Evolutionary conservation across 2,329 filamentous ascomycete species (phyloP).

Genomic region (Myriosclerotinia duriaeana): DNA sequence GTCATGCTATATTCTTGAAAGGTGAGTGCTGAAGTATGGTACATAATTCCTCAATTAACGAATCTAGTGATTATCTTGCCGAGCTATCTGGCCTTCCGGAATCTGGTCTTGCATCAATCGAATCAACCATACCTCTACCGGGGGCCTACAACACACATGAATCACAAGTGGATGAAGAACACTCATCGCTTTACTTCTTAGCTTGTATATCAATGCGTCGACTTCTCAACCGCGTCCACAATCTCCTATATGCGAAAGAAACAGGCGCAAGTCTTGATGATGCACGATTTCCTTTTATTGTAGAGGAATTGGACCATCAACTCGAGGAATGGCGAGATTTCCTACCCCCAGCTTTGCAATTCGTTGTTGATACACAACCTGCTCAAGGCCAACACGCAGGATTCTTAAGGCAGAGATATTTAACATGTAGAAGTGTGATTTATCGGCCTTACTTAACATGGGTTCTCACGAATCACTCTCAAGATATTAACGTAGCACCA

Average conservation of each 20-base stretch:
- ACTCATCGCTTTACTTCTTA: slow-evolving; percentile 53
- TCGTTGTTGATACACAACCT: slow-evolving; percentile 41
- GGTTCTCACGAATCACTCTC: slow-evolving; percentile 38
- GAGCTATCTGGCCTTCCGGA: slow-evolving; percentile 52
- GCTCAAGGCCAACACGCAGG: slow-evolving; percentile 47
- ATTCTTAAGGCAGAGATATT: slow-evolving; percentile 52
- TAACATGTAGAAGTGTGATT: slow-evolving; percentile 54
- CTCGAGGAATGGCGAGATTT: slow-evolving; percentile 52
- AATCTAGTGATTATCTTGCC: slow-evolving; percentile 49
- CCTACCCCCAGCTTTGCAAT: slow-evolving; percentile 46
- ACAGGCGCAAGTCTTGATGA: slow-evolving; percentile 48
- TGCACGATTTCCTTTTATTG: slow-evolving; percentile 49
- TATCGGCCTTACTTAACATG: slow-evolving; percentile 53
- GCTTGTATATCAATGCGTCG: slow-evolving; percentile 54
- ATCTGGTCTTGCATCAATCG: slow-evolving; percentile 52
- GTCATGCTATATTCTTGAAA: slow-evolving; percentile 56
- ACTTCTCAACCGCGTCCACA: slow-evolving; percentile 49
- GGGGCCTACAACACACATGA: slow-evolving; percentile 49
- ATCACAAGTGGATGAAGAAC: slow-evolving; percentile 40
- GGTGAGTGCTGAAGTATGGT: slow-evolving; percentile 36
- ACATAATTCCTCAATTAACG: background rate
- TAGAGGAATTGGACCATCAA: slow-evolving; percentile 51
- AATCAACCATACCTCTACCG: slow-evolving; percentile 51
- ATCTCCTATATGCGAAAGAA: slow-evolving; percentile 50
- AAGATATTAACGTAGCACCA: slow-evolving; percentile 22